Evolutionary conservation across 768 basidiomycete genomes (phyloP), one percentile per base, ranked within the genome.

Genomic region (Omphalotus guepiniiformis): DNA sequence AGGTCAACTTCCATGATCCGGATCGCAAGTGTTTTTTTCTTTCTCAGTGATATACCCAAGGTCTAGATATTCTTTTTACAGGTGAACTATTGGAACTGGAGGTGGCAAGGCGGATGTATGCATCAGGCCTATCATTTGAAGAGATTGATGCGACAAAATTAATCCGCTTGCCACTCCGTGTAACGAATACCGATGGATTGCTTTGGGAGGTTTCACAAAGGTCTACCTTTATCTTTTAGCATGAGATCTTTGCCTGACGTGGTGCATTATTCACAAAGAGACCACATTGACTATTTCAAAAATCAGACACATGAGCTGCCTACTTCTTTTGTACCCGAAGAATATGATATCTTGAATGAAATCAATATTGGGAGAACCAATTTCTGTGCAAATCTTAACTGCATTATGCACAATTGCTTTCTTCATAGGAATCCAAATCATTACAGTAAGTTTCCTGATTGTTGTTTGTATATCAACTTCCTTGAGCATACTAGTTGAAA

Each of bases 21-120:
- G 40, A 41, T 7, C 13, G 40, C 29, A 26, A 12, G 40, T 41
- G 5, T 16, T 4, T 3, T 22, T 6, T 22, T 15, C 6, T 21
- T 7, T 18, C n/a, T 21, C 2, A 22, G 5, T 2, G 39, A 39
- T 7, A 25, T 22, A 21, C 64, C 70, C 39, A 55, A 48, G 4
- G 80, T 58, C 77, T 78, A 0, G 79, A 82, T 46, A 52, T 80
- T 80, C 47, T 19, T 39, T 13, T 40, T 36, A 1, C 28, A 81
- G 81, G 60, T 53, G 76, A 79, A 52, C 59, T 76, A 16, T 72
- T 82, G 13, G 67, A 71, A 42, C 55, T 75, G 4, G 75, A 80
- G 58, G 63, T 71, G 6, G 60, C 67, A 7, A 63, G 68, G 16
- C 63, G 72, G 5, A 63, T 83, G 0, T 53, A 66, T 48, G 1